Conservation (phyloP, 371 early-diverging fungal genomes). For the Mortierella sp. region DNA sequence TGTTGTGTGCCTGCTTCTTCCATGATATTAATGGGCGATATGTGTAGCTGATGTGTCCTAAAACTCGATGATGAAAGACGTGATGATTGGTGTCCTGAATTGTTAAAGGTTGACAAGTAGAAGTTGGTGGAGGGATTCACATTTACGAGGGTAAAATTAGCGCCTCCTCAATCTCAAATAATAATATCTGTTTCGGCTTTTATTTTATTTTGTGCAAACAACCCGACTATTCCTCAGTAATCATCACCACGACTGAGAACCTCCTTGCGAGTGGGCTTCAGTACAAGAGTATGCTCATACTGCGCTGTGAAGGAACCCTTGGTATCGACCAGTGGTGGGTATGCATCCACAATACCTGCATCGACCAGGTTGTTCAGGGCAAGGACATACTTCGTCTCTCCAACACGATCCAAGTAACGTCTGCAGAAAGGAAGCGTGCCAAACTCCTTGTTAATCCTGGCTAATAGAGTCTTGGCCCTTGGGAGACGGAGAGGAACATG, state of each 20-base stretch:
- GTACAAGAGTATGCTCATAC: constrained; percentile 97
- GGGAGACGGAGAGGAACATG: constrained; percentile 79
- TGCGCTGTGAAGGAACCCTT: constrained; percentile 97
- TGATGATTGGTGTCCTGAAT: too few relatives aligned
- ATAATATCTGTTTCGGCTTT: too few relatives aligned
- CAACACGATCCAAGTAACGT: constrained; percentile 94
- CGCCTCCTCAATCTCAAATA: too few relatives aligned
- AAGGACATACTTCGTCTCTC: constrained; percentile 87
- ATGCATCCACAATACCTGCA: constrained; percentile 85
- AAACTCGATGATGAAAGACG: too few relatives aligned
- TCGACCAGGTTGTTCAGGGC: constrained; percentile 92
- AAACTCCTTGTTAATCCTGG: constrained; percentile 93
- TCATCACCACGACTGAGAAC: constrained; percentile 73
- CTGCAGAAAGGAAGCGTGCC: constrained; percentile 99
- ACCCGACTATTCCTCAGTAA: constrained; percentile 54
- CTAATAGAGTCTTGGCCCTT: constrained; percentile 87
- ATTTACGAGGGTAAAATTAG: too few relatives aligned
- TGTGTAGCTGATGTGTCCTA: too few relatives aligned
- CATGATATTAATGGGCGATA: constrained; percentile 23
- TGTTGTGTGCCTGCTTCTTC: constrained; percentile 54
- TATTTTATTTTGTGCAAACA: neutral
- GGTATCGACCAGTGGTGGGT: constrained; percentile 96
- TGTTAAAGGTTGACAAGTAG: too few relatives aligned
- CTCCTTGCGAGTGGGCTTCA: constrained; percentile 94
- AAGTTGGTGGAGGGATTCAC: too few relatives aligned